Conservation (phyloP, 139 green algal genomes). For the Chlamydomonas sp. region DNA sequence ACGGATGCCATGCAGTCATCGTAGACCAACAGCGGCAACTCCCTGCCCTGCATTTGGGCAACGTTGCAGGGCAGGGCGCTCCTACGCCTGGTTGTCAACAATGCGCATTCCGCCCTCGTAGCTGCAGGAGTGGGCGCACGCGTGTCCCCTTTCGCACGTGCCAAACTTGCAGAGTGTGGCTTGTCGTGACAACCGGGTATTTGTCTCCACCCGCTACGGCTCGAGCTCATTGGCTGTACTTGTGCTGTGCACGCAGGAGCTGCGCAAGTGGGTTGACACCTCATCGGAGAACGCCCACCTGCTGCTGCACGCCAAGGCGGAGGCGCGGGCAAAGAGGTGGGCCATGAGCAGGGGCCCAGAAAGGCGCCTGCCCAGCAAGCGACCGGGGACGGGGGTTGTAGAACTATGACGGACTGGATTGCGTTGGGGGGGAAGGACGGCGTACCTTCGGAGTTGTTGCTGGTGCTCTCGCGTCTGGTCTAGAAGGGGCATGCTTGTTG, state of each 20-base stretch:
- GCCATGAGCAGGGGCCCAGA: constrained; percentile 14
- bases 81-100: too few species aligned
- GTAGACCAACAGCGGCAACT: too few species aligned
- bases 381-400: not conserved
- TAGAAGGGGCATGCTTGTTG: too few species aligned
- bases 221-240: too few species aligned
- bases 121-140: constrained; percentile 7
- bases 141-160: not conserved
- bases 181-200: not conserved
- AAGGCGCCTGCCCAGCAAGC: not conserved
- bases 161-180: not conserved
- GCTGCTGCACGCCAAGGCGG: constrained; percentile 69
- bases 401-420: not conserved
- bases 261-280: constrained; percentile 79
- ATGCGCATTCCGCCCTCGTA: too few species aligned
- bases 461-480: not conserved
- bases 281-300: constrained; percentile 53
- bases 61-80: too few species aligned
- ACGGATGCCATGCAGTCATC: too few species aligned
- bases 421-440: not conserved
- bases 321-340: constrained; percentile 56
- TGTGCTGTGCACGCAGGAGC: constrained; percentile 28
- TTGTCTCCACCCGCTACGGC: not conserved
- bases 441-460: not conserved
- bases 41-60: too few species aligned